Conservation (phyloP, 768 basidiomycete genomes). For the Lyophyllum semitale region DNA sequence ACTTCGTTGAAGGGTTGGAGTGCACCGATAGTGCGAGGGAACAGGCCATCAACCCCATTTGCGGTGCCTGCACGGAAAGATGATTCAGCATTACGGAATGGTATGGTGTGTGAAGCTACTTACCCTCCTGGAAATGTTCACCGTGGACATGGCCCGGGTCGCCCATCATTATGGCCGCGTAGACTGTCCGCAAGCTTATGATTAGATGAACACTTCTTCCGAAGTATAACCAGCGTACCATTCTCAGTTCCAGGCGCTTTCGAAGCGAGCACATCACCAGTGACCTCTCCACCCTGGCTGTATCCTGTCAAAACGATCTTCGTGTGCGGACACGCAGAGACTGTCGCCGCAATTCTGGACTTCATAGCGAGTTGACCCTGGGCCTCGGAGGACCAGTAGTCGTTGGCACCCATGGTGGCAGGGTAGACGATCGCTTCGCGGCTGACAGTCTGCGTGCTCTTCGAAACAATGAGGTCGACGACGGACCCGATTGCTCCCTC, state of each 20-base stretch:
- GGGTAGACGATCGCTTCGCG: conserved; percentile 28
- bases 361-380: conserved; percentile 27
- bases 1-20: conserved; percentile 1
- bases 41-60: conserved; percentile 1
- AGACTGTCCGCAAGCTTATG: conserved; percentile 14
- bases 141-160: conserved; percentile 27
- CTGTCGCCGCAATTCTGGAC: conserved; percentile 25
- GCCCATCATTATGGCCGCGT: conserved; percentile 28
- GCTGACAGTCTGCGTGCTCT: conserved; percentile 27
- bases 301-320: conserved; percentile 33
- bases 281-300: conserved; percentile 28
- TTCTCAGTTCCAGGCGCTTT: conserved; percentile 3
- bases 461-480: conserved; percentile 23
- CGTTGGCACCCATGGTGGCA: conserved; percentile 27
- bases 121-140: conserved; percentile 26
- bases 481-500: conserved; percentile 27
- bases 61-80: conserved; percentile 1
- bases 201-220: neutral
- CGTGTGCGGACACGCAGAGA: conserved; percentile 26
- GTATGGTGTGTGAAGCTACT: neutral
- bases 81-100: neutral
- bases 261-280: conserved; percentile 27
- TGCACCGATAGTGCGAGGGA: conserved; percentile 8
- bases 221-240: neutral
- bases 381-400: conserved; percentile 25